Percentiles rank a stretch among this genome's conserved stretches.
Conservation (phyloP, 257 asterid genomes). For the Linaria vulgaris region DNA sequence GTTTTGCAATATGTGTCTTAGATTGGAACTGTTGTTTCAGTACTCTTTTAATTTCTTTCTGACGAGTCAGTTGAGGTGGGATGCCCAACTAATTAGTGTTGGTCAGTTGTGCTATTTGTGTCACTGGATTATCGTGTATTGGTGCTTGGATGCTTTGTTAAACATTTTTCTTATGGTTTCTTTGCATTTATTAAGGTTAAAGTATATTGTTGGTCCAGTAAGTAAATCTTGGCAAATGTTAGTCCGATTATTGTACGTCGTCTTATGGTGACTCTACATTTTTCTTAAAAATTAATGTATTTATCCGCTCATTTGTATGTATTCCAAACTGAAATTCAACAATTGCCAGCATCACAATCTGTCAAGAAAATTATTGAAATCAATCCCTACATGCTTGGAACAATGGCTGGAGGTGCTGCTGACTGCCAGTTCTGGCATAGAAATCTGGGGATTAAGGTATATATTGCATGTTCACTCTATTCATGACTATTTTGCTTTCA, state of each 20-base stretch:
- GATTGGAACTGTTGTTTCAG: background rate
- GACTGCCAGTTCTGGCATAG: constrained; percentile 97
- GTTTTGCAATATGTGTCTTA: too few relatives aligned
- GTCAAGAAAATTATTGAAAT: constrained; percentile 90
- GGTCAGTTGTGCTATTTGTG: background rate
- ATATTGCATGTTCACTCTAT: too few relatives aligned
- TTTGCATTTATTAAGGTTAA: too few relatives aligned
- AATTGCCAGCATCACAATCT: constrained; percentile 71
- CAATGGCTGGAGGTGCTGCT: constrained; percentile 99
- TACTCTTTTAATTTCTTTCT: background rate
- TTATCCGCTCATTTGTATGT: constrained; percentile 1
- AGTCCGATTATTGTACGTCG: too few relatives aligned
- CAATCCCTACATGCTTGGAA: constrained; percentile 89
- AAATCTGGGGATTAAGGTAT: constrained; percentile 82
- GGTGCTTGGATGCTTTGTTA: background rate
- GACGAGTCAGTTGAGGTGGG: background rate
- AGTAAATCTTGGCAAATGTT: too few relatives aligned
- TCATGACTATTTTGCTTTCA: too few relatives aligned
- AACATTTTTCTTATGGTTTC: background rate
- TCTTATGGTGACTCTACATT: background rate
- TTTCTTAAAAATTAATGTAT: background rate
- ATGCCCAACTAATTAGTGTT: too few relatives aligned
- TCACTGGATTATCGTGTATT: background rate
- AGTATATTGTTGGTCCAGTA: too few relatives aligned
- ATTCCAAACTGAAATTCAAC: background rate